Base-by-base conservation (phyloP, 345 rosid species). In the Hypericum perforatum region DNA sequence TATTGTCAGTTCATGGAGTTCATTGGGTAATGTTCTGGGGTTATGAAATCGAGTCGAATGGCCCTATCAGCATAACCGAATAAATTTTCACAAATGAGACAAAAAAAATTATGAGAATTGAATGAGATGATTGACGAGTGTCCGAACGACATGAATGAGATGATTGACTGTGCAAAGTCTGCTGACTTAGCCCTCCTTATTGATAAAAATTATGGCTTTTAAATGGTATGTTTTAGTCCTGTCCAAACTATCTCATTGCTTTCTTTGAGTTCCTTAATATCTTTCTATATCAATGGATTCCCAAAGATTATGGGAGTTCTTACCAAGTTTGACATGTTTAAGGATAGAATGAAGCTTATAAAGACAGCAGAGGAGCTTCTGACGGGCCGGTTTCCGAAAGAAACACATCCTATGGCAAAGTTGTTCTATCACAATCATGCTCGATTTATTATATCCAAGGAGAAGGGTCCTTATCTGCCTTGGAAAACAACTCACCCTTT, bases 41-140 rank as follows among this genome's bases (percentile, higher is more conserved):
- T n/a, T n/a, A n/a, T n/a, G n/a, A n/a, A n/a, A n/a, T n/a, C n/a
- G n/a, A n/a, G n/a, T n/a, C n/a, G n/a, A n/a, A n/a, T n/a, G n/a
- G n/a, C n/a, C n/a, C n/a, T n/a, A n/a, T n/a, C n/a, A n/a, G n/a
- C n/a, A n/a, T n/a, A n/a, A n/a, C n/a, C n/a, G n/a, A n/a, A n/a
- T n/a, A n/a, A n/a, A n/a, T n/a, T n/a, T n/a, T n/a, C n/a, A n/a
- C n/a, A n/a, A n/a, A n/a, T n/a, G n/a, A n/a, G n/a, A n/a, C n/a
- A n/a, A n/a, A n/a, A n/a, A n/a, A n/a, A n/a, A n/a, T n/a, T n/a
- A n/a, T n/a, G n/a, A n/a, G n/a, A n/a, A n/a, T n/a, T n/a, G n/a
- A n/a, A n/a, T n/a, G n/a, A n/a, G n/a, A n/a, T n/a, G n/a, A n/a
- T 92, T 72, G 96, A 88, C 66, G 96, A 92, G 73, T 92, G 98